phyloP scores from a whole-genome alignment of 2,329 filamentous ascomycete genomes.

The Verticillium zaregamsianum region DNA sequence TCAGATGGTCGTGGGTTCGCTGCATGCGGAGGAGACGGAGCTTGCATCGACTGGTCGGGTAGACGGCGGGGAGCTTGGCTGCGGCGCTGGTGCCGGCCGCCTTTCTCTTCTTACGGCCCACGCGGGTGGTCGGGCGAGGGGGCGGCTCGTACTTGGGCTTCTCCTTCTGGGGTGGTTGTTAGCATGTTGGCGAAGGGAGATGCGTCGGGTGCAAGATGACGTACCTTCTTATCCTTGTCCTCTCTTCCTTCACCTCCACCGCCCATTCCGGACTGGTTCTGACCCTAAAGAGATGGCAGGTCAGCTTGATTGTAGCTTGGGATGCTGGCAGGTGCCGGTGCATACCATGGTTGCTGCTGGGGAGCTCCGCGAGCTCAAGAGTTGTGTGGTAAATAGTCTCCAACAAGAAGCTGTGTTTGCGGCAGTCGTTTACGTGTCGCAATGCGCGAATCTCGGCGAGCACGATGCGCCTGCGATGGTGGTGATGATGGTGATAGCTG shows the following conservation, averaged over 20 bases:
- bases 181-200: constrained; percentile 8
- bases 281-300: constrained; percentile 50
- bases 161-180: constrained; percentile 67
- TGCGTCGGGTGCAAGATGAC: constrained; percentile 7
- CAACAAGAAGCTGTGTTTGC: not conserved
- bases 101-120: constrained; percentile 99
- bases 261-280: constrained; percentile 84
- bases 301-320: not conserved
- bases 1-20: constrained; percentile 92
- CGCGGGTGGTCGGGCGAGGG: constrained; percentile 90
- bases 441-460: not conserved
- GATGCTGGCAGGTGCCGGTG: not conserved
- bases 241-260: constrained; percentile 73
- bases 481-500: constrained; percentile 10
- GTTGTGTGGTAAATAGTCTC: not conserved
- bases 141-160: constrained; percentile 99
- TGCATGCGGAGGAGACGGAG: constrained; percentile 96
- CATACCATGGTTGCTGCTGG: constrained; percentile 21
- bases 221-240: constrained; percentile 91
- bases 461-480: constrained; percentile 2
- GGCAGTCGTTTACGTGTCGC: not conserved
- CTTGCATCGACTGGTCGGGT: constrained; percentile 96
- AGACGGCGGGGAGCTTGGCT: constrained; percentile 90
- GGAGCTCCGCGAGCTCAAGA: constrained; percentile 8
- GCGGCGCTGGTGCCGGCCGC: constrained; percentile 87